Conservation (phyloP, 1,284 basidiomycete genomes). For the Leccinum pachyderme region DNA sequence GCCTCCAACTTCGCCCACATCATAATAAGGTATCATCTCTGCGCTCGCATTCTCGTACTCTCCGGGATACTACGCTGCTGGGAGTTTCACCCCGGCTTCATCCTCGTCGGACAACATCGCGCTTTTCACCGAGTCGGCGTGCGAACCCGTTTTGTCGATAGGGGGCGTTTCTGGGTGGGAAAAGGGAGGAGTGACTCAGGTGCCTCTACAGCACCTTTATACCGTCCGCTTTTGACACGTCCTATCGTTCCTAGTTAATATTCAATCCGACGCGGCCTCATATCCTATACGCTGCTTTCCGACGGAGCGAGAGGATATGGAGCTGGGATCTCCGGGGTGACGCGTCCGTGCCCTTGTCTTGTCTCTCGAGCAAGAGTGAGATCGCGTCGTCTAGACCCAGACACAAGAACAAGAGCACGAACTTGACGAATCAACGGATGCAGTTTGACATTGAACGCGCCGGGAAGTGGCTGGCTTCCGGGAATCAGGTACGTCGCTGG, state of each 20-base stretch:
- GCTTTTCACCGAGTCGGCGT: constrained; percentile 67
- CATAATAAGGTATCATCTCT: constrained; percentile 73
- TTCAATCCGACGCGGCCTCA: constrained; percentile 77
- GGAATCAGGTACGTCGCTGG: constrained; percentile 58
- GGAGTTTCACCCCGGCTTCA: constrained; percentile 53
- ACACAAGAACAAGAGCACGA: background rate
- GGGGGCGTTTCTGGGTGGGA: constrained; percentile 36
- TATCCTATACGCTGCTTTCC: constrained; percentile 76
- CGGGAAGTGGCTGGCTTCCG: constrained; percentile 68
- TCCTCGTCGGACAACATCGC: constrained; percentile 62
- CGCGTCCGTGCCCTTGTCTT: constrained; percentile 46
- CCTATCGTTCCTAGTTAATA: constrained; percentile 51
- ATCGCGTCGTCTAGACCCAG: background rate
- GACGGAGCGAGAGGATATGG: constrained; percentile 63
- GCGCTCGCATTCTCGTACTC: constrained; percentile 73
- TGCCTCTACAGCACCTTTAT: constrained; percentile 26
- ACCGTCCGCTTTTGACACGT: background rate
- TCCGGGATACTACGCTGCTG: constrained; percentile 70
- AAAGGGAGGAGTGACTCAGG: constrained; percentile 61
- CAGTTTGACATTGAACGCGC: constrained; percentile 75
- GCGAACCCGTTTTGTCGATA: constrained; percentile 59
- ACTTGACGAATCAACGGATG: constrained; percentile 71
- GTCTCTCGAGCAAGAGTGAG: constrained; percentile 26
- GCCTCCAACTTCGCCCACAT: background rate
- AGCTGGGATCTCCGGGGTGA: constrained; percentile 76